These are phyloP conservation scores for Hansenula lynferdii DNA, from an alignment of 1,139 yeast genomes.

Conservation along the genomic window DNA sequence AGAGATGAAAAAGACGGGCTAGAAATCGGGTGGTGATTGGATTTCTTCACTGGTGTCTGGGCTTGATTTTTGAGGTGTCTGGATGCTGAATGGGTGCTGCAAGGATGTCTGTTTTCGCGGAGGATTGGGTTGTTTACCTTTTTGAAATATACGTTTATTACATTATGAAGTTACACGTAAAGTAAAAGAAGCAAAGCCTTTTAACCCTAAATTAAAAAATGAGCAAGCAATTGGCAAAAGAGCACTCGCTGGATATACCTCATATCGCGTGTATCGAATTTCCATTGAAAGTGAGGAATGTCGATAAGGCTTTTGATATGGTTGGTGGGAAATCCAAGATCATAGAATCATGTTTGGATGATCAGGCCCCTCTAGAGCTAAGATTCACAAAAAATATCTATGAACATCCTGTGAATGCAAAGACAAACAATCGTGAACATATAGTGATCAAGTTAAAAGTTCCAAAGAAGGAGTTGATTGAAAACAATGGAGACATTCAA, in stretches of 20 bases:
- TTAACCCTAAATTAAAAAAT: not conserved
- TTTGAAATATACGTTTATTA: too few relatives aligned
- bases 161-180: too few relatives aligned
- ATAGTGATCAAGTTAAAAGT: conserved; percentile 64
- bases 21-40: too few relatives aligned
- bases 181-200: too few relatives aligned
- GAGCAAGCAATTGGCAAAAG: conserved; percentile 37
- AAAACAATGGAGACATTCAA: conserved; percentile 44
- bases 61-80: too few relatives aligned
- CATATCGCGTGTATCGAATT: conserved; percentile 72
- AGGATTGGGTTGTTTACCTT: too few relatives aligned
- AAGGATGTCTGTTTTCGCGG: too few relatives aligned
- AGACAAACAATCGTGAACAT: conserved; percentile 47
- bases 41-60: too few relatives aligned
- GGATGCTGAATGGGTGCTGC: too few relatives aligned
- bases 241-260: conserved; percentile 66
- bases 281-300: conserved; percentile 67
- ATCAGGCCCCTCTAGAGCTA: conserved; percentile 49
- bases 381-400: conserved; percentile 64
- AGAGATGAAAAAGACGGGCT: too few relatives aligned
- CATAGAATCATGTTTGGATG: conserved; percentile 31
- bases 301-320: conserved; percentile 60
- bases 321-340: conserved; percentile 64
- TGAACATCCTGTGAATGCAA: conserved; percentile 75
- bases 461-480: conserved; percentile 53